A percentile compares a stretch with the other conserved stretches of the same genome.
phyloP scores from a whole-genome alignment of 2,329 filamentous ascomycete genomes.

The Cladosporium sphaerospermum region DNA sequence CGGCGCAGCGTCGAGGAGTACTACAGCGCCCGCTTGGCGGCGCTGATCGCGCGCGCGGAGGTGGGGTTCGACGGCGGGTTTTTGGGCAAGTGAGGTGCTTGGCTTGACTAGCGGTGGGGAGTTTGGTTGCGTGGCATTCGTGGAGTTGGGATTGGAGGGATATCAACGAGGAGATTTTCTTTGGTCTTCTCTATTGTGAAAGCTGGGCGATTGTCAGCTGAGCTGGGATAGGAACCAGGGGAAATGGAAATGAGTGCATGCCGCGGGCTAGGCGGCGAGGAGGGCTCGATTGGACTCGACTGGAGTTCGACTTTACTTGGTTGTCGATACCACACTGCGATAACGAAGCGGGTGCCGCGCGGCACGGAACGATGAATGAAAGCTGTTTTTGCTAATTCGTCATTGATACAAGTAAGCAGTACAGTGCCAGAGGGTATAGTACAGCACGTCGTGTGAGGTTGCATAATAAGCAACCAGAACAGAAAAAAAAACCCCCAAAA shows the following conservation, averaged over 20 bases:
- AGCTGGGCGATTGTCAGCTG: no score
- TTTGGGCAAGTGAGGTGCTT: constrained; percentile 13
- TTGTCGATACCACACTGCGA: no score
- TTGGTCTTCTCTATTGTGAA: no score
- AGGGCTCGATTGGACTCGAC: no score
- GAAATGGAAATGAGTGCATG: no score
- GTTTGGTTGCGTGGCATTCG: background rate
- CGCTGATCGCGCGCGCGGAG: constrained; percentile 20
- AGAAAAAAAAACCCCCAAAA: background rate
- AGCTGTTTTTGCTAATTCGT: background rate
- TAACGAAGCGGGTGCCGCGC: no score
- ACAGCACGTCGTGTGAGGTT: background rate
- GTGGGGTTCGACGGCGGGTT: constrained; percentile 20
- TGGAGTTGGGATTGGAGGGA: background rate
- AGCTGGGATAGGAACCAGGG: no score
- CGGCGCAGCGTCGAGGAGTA: constrained; percentile 18
- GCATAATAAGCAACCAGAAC: background rate
- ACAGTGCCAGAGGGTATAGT: constrained; percentile 10
- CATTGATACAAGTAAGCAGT: constrained; percentile 9
- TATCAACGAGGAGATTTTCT: no score
- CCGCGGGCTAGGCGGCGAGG: no score
- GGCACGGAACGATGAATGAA: no score
- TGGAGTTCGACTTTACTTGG: no score
- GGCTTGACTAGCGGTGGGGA: background rate
- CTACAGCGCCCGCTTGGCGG: constrained; percentile 25